These are phyloP conservation scores for Tulasnella sp. DNA, from an alignment of 768 basidiomycete genomes.

Conservation along the genomic window DNA sequence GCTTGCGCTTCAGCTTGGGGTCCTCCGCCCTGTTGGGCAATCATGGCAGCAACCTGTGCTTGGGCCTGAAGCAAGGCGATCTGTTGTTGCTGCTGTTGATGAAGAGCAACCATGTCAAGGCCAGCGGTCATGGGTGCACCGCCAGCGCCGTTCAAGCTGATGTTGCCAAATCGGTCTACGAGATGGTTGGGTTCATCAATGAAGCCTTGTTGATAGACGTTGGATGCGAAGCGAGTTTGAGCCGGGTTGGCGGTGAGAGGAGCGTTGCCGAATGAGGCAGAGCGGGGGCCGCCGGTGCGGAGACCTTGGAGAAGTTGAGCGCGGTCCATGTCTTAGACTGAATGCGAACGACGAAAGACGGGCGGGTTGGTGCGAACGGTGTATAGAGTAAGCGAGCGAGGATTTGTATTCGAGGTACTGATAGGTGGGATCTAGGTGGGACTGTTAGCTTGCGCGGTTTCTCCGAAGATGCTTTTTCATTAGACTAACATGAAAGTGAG, in stretches of 20 bases:
- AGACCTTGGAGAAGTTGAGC: slow-evolving; percentile 82
- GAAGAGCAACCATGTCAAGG: slow-evolving; percentile 51
- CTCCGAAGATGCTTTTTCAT: neutral
- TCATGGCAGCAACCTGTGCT: slow-evolving; percentile 25
- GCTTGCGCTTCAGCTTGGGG: slow-evolving; percentile 35
- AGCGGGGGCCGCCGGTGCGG: slow-evolving; percentile 81
- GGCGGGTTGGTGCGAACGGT: neutral
- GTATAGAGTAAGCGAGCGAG: slow-evolving; percentile 21
- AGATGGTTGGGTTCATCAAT: slow-evolving; percentile 39
- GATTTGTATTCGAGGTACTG: neutral
- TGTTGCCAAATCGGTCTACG: slow-evolving; percentile 42
- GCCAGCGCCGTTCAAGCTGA: slow-evolving; percentile 35
- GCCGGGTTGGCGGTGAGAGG: slow-evolving; percentile 57
- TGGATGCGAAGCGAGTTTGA: slow-evolving; percentile 46
- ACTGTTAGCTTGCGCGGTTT: neutral
- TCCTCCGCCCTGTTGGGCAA: neutral
- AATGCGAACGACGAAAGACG: neutral
- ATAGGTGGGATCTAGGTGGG: neutral
- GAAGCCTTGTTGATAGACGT: slow-evolving; percentile 31
- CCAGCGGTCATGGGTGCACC: slow-evolving; percentile 48
- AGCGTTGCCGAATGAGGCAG: slow-evolving; percentile 40
- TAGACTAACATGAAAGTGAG: slow-evolving; percentile 4
- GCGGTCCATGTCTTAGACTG: slow-evolving; percentile 28
- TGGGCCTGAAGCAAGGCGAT: slow-evolving; percentile 35
- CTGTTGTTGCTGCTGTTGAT: slow-evolving; percentile 47